Base-by-base conservation (phyloP, 441 rosid species). In the Populus trichocarpa region DNA sequence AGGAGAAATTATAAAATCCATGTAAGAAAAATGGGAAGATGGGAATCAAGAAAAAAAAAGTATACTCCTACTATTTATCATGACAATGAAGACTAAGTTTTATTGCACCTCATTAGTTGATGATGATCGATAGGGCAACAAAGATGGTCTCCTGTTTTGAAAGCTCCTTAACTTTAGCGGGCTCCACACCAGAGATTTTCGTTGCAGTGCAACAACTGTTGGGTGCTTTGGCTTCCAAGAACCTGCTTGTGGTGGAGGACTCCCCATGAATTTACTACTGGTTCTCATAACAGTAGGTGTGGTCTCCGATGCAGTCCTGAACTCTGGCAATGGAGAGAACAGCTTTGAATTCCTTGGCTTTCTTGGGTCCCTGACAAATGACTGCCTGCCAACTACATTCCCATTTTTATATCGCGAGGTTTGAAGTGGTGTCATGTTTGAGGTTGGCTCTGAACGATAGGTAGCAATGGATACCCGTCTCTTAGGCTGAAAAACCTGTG, bases 221-320 rank as follows among this genome's bases (percentile, higher is more conserved):
- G 97, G 97, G 85, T 88, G 95, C 81, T 73, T 94, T 16, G 97
- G 95, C 85, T 88, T 96, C 97, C 98, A 93, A 3, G 89, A 85
- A 75, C 94, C 91, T 25, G 86, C 83, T 77, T 86, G 93, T 8
- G 82, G 77, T 20, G 89, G 87, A 76, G 98, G 99, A 69, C 97
- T 96, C 71, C 94, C 88, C 90, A 86, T 89, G 93, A 96, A 93
- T 74, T 93, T 93, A 79, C 88, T 91, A 79, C 92, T 86, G 79
- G 83, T 85, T 73, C 87, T 90, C 82, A 59, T 77, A 64, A 46
- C 57, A 46, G 2, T 46, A 46, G 96, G 91, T 69, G 97, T 89
- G 40, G 79, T 85, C 81, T 83, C 88, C 2, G 85, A 67, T 50
- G 84, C 64, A 42, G 82, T 74, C 57, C 40, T 81, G 57, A 74